Evolutionary conservation across 805 yeast genomes (phyloP).

Genomic region (Pichia rugopelliculosa): DNA sequence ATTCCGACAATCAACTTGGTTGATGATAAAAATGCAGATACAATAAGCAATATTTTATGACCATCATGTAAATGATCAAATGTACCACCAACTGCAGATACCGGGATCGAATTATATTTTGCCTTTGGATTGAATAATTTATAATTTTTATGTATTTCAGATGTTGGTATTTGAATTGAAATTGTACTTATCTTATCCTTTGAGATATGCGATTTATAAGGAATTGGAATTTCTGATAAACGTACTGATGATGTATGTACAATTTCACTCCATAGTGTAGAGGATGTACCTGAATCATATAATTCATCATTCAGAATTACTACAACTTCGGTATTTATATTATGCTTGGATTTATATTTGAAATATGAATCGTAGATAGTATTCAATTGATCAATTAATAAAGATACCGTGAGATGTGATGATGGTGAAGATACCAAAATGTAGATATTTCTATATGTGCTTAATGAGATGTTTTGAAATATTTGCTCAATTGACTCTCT

Average conservation of each 20-base stretch:
- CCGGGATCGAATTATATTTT: neutral
- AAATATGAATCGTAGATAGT: constrained; percentile 3
- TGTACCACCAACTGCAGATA: constrained; percentile 83
- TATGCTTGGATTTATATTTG: neutral
- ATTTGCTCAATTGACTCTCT: neutral
- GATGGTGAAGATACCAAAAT: neutral
- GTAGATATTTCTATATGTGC: neutral
- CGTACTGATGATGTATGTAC: neutral
- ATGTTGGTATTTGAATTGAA: neutral
- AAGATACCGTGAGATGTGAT: neutral
- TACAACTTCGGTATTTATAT: neutral
- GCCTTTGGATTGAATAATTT: neutral
- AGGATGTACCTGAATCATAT: neutral
- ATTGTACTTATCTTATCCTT: neutral
- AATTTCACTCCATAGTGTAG: constrained; percentile 1
- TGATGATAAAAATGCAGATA: constrained; percentile 56
- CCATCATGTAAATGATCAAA: constrained; percentile 97
- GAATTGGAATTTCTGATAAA: neutral
- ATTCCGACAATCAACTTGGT: constrained; percentile 66
- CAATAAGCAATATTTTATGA: constrained; percentile 75
- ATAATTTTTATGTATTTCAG: neutral
- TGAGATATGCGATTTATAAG: neutral
- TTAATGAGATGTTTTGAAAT: neutral
- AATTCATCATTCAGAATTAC: constrained; percentile 1
- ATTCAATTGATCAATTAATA: neutral